Evolutionary conservation across 805 yeast species (phyloP).

Genomic region (Candida berthetii): DNA sequence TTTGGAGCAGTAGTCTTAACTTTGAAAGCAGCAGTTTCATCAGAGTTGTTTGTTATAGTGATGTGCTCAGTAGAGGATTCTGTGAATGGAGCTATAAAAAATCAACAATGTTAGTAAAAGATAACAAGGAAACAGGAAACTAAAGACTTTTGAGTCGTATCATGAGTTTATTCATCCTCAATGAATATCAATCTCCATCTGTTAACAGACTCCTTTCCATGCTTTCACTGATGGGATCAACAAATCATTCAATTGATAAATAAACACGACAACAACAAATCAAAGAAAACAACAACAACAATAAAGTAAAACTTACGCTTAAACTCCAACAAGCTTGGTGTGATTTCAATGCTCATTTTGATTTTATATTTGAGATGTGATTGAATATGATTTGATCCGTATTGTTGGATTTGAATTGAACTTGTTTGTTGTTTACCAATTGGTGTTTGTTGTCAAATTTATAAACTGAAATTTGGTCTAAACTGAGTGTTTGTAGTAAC

Average conservation of each 20-base stretch:
- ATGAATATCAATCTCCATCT: too few relatives aligned
- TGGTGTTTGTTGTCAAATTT: too few relatives aligned
- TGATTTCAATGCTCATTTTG: conserved; percentile 48
- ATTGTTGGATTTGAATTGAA: not conserved
- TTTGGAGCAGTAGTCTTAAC: conserved; percentile 98
- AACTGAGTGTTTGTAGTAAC: too few relatives aligned
- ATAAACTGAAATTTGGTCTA: too few relatives aligned
- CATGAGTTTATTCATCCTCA: too few relatives aligned
- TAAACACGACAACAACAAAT: not conserved
- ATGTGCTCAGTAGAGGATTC: conserved; percentile 57
- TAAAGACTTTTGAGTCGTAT: not conserved
- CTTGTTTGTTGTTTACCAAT: too few relatives aligned
- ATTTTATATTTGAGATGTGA: not conserved
- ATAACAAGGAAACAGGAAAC: not conserved
- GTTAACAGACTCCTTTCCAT: too few relatives aligned
- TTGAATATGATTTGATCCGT: not conserved
- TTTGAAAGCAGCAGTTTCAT: conserved; percentile 73
- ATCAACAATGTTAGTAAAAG: conserved; percentile 1
- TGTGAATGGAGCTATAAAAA: conserved; percentile 68
- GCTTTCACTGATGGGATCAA: too few relatives aligned
- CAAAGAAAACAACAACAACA: not conserved
- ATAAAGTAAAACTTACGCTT: conserved; percentile 49
- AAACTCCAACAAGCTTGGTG: conserved; percentile 70
- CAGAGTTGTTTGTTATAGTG: conserved; percentile 49
- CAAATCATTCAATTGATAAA: not conserved